Evolutionary conservation across 305 asterid genomes (phyloP).

Genomic region (Fraxinus velutina): DNA sequence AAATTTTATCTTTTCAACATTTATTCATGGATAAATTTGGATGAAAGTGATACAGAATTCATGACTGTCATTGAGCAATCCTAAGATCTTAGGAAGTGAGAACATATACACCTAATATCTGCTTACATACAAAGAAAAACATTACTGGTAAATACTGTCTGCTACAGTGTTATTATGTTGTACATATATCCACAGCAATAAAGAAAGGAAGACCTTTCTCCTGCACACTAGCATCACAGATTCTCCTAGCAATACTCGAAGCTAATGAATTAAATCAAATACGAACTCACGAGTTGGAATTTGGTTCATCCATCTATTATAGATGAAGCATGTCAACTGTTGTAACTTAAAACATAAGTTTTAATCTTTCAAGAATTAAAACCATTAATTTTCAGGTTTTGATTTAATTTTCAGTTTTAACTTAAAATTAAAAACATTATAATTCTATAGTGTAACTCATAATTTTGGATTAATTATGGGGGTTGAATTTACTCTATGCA

Average conservation of each 20-base stretch:
- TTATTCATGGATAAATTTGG: not conserved
- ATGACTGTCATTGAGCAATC: not conserved
- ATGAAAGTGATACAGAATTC: not conserved
- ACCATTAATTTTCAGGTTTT: too few species aligned
- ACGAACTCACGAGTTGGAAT: too few species aligned
- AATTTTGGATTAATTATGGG: too few species aligned
- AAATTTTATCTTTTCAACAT: too few species aligned
- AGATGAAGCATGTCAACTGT: too few species aligned
- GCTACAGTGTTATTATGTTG: not conserved
- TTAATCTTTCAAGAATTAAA: too few species aligned
- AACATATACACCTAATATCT: not conserved
- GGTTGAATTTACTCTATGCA: too few species aligned
- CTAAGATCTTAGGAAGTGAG: not conserved
- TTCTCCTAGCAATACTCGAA: not conserved
- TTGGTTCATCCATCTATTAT: too few species aligned
- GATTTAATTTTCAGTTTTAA: too few species aligned
- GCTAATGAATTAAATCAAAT: not conserved
- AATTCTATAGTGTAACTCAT: too few species aligned
- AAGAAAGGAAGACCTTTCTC: not conserved
- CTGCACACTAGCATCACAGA: not conserved
- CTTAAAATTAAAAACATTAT: too few species aligned
- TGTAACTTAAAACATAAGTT: too few species aligned
- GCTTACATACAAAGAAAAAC: not conserved
- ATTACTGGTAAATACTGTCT: not conserved
- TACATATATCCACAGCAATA: not conserved